Percentiles rank a stretch among this genome's conserved stretches.
Conservation (phyloP, 2,329 filamentous ascomycete genomes). For the Simplicillium sp. region DNA sequence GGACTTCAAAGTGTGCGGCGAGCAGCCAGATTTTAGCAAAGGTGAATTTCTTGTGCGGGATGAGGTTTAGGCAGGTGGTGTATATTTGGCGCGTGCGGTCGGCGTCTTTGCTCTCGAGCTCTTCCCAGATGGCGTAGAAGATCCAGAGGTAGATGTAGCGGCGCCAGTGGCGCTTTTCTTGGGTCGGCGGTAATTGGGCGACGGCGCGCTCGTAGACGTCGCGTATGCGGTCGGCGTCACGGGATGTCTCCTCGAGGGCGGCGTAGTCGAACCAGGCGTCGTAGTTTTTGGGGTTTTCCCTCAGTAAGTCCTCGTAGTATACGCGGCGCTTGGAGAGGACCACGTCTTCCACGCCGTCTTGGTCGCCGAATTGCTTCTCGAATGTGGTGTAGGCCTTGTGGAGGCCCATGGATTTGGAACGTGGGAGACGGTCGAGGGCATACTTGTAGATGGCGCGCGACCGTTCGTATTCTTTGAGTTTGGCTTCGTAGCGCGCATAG, state of each 20-base stretch:
- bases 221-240: constrained; percentile 72
- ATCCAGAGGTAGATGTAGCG: constrained; percentile 97
- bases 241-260: constrained; percentile 75
- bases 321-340: constrained; percentile 89
- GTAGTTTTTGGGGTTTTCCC: constrained; percentile 93
- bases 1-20: constrained; percentile 87
- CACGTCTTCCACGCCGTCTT: constrained; percentile 88
- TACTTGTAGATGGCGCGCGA: constrained; percentile 95
- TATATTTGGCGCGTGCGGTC: constrained; percentile 84
- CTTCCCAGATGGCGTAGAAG: constrained; percentile 94
- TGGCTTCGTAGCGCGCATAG: constrained; percentile 90
- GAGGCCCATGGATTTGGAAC: constrained; percentile 73
- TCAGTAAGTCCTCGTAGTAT: constrained; percentile 89
- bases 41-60: constrained; percentile 94
- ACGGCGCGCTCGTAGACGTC: constrained; percentile 95
- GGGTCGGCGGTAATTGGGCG: constrained; percentile 86
- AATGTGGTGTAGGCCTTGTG: constrained; percentile 96
- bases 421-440: constrained; percentile 80
- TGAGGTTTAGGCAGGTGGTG: constrained; percentile 72
- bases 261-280: constrained; percentile 97
- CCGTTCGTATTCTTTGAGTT: constrained; percentile 90
- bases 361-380: constrained; percentile 94
- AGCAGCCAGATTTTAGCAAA: constrained; percentile 95
- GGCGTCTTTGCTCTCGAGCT: constrained; percentile 71
- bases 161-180: constrained; percentile 95